phyloP scores from a whole-genome alignment of 2,329 filamentous ascomycete species.

The Colletotrichum tabaci region DNA sequence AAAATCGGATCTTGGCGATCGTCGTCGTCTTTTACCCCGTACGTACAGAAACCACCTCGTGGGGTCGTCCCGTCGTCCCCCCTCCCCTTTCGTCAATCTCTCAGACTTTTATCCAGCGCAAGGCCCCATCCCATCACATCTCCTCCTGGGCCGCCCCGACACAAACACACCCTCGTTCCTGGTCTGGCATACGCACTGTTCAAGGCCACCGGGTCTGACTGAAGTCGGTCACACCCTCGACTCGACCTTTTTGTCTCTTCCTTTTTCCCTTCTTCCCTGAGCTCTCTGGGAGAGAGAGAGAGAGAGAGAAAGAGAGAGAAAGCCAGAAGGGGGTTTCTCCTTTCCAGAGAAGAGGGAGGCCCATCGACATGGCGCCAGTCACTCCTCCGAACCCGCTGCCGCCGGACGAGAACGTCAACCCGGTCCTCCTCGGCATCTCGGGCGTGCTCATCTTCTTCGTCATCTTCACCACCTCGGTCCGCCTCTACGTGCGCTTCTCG shows the following conservation, averaged over 20 bases:
- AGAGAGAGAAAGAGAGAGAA: no score
- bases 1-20: constrained; percentile 37
- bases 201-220: constrained; percentile 8
- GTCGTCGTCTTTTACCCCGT: constrained; percentile 19
- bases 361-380: constrained; percentile 23
- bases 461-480: constrained; percentile 51
- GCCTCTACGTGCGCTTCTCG: constrained; percentile 50
- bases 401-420: constrained; percentile 53
- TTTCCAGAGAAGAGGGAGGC: neutral
- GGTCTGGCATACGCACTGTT: neutral
- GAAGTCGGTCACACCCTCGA: neutral
- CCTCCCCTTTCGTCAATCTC: constrained; percentile 5
- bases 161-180: constrained; percentile 15
- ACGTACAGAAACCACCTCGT: constrained; percentile 12
- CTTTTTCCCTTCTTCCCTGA: neutral
- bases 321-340: no score
- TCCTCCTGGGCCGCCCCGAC: neutral
- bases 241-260: neutral
- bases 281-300: no score
- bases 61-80: constrained; percentile 9
- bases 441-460: constrained; percentile 51
- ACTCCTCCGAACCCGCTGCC: constrained; percentile 55
- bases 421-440: constrained; percentile 51
- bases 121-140: constrained; percentile 16
- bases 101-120: constrained; percentile 27